Conservation (phyloP, 208 protist genomes). For the Zelonia costaricensis region DNA sequence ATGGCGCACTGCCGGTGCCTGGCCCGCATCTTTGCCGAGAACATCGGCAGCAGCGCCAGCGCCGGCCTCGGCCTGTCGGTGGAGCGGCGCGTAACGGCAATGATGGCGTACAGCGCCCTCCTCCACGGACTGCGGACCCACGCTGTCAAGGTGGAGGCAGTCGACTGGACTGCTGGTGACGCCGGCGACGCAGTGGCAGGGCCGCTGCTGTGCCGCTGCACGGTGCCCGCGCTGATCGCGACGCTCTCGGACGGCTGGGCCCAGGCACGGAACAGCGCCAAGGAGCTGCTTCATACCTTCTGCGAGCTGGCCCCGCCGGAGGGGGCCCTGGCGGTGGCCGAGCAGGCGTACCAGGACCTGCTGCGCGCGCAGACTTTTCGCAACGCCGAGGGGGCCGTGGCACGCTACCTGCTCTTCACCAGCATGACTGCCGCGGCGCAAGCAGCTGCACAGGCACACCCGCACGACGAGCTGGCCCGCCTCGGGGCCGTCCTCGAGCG, state of each 20-base stretch:
- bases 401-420: conserved; percentile 49
- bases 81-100: conserved; percentile 67
- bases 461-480: conserved; percentile 24
- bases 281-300: conserved; percentile 52
- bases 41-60: conserved; percentile 46
- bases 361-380: conserved; percentile 51
- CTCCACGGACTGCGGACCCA: conserved; percentile 20
- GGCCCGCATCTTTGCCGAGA: conserved; percentile 38
- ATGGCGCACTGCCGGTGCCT: conserved; percentile 42
- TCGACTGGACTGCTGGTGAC: background rate
- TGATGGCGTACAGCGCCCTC: conserved; percentile 47
- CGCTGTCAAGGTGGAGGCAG: background rate
- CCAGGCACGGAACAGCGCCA: conserved; percentile 47
- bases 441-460: conserved; percentile 3
- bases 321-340: background rate
- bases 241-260: conserved; percentile 79
- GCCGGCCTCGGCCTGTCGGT: conserved; percentile 38
- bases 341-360: conserved; percentile 31
- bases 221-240: conserved; percentile 50
- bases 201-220: conserved; percentile 29
- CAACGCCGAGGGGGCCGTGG: conserved; percentile 69
- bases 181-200: conserved; percentile 1
- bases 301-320: conserved; percentile 30
- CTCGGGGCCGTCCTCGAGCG: conserved; percentile 12
- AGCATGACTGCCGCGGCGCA: conserved; percentile 13